Conservation (phyloP, 495 filamentous ascomycete genomes). For the Viridothelium virens region DNA sequence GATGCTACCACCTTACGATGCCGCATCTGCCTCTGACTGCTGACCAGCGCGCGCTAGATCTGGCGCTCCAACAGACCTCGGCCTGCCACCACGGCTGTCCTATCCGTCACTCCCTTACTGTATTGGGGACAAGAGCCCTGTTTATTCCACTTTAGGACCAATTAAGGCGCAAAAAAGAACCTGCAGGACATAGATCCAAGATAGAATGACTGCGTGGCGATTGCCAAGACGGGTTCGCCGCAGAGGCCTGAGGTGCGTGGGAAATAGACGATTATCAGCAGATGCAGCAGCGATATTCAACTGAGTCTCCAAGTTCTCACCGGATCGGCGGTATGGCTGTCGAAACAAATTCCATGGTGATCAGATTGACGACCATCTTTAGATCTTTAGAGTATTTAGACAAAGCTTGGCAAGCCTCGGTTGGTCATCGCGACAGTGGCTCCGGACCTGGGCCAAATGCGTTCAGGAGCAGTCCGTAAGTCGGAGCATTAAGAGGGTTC, state of each 20-base stretch:
- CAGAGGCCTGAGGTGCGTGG: background rate
- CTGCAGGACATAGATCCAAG: constrained; percentile 4
- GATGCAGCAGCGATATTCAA: background rate
- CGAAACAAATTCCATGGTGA: background rate
- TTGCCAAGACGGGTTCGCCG: background rate
- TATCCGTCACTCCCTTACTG: background rate
- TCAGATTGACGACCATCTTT: background rate
- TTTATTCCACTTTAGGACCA: background rate
- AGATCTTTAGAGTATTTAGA: background rate
- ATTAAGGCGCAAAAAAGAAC: background rate
- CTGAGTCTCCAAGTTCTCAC: background rate
- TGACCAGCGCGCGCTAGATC: constrained; percentile 5
- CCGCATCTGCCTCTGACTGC: background rate
- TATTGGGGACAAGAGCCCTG: background rate
- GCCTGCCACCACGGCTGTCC: background rate
- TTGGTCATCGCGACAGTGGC: background rate
- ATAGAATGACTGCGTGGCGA: background rate
- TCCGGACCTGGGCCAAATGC: too few relatives aligned
- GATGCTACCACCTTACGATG: background rate
- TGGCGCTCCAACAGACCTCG: background rate
- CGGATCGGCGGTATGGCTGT: background rate
- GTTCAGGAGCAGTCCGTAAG: too few relatives aligned
- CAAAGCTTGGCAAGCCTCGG: background rate
- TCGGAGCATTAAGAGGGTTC: too few relatives aligned
- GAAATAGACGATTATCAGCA: background rate